Conservation (phyloP, 768 basidiomycete genomes). For the Trametes coccinea region DNA sequence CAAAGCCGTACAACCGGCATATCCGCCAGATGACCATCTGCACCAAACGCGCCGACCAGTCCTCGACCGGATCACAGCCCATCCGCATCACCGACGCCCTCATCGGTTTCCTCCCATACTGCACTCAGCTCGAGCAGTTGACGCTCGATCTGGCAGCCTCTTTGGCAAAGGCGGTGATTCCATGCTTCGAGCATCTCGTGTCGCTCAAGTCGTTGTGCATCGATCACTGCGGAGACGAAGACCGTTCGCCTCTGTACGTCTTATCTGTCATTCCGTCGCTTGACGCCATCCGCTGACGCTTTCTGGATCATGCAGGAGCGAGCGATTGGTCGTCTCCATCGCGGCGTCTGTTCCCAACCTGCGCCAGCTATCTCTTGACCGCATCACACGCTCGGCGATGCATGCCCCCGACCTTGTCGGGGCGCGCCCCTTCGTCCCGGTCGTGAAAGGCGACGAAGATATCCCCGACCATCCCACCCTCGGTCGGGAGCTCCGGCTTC, state of each 20-base stretch:
- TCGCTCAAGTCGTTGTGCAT: conserved; percentile 50
- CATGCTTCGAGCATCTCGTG: conserved; percentile 46
- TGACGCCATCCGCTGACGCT: conserved; percentile 21
- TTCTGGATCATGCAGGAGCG: conserved; percentile 46
- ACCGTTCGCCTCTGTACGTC: conserved; percentile 40
- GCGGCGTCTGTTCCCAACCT: conserved; percentile 60
- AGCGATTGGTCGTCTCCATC: conserved; percentile 68
- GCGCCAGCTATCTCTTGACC: conserved; percentile 56
- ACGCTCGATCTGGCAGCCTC: conserved; percentile 50
- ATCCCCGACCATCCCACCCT: conserved; percentile 52
- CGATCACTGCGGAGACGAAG: conserved; percentile 43
- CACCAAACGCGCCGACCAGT: conserved; percentile 37
- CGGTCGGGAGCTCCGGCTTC: conserved; percentile 60
- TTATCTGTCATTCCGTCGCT: neutral
- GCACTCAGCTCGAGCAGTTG: conserved; percentile 49
- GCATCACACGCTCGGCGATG: conserved; percentile 64
- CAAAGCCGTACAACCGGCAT: conserved; percentile 50
- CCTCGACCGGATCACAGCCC: conserved; percentile 22
- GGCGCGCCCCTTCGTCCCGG: conserved; percentile 55
- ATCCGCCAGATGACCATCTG: conserved; percentile 49
- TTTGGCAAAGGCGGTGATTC: conserved; percentile 48
- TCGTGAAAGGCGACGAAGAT: conserved; percentile 61
- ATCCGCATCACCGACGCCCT: conserved; percentile 45
- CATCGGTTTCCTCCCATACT: conserved; percentile 49
- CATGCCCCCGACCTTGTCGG: conserved; percentile 62